Evolutionary conservation across 306 rosid genomes (phyloP).

Genomic region (Lupinus albus): DNA sequence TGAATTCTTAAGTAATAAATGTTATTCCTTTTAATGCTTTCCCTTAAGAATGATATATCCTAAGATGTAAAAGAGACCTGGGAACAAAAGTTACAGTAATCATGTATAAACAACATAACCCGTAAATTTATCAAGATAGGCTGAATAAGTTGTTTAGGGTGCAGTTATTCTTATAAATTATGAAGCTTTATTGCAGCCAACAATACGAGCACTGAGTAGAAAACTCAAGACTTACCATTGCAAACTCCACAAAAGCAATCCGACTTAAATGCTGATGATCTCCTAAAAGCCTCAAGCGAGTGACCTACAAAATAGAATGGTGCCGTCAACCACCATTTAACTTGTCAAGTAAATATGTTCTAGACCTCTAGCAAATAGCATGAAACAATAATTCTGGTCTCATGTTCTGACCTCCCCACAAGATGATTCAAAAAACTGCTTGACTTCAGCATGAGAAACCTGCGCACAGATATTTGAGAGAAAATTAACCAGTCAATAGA

Average conservation of each 20-base stretch:
- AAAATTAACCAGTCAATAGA: constrained; percentile 28
- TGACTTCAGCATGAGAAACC: constrained; percentile 95
- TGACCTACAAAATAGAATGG: constrained; percentile 59
- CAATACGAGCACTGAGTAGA: background rate
- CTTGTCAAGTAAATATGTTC: constrained; percentile 26
- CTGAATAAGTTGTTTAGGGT: background rate
- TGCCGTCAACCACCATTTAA: constrained; percentile 9
- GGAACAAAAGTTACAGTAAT: background rate
- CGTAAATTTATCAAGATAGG: background rate
- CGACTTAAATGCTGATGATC: constrained; percentile 96
- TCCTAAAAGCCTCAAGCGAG: constrained; percentile 96
- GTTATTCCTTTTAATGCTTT: too few relatives aligned
- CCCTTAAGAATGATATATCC: too few relatives aligned
- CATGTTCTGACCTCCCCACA: constrained; percentile 76
- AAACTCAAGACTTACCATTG: constrained; percentile 50
- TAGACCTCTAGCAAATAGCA: constrained; percentile 17
- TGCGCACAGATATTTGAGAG: constrained; percentile 39
- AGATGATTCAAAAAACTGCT: constrained; percentile 83
- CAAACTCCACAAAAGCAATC: constrained; percentile 96
- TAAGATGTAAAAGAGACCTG: background rate
- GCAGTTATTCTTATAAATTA: background rate
- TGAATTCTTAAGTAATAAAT: background rate
- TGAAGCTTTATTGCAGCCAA: background rate
- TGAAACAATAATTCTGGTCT: constrained; percentile 34
- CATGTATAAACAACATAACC: background rate